Evolutionary conservation across 2,329 filamentous ascomycete species (phyloP).

Genomic region (Cucurbitaria berberidis): DNA sequence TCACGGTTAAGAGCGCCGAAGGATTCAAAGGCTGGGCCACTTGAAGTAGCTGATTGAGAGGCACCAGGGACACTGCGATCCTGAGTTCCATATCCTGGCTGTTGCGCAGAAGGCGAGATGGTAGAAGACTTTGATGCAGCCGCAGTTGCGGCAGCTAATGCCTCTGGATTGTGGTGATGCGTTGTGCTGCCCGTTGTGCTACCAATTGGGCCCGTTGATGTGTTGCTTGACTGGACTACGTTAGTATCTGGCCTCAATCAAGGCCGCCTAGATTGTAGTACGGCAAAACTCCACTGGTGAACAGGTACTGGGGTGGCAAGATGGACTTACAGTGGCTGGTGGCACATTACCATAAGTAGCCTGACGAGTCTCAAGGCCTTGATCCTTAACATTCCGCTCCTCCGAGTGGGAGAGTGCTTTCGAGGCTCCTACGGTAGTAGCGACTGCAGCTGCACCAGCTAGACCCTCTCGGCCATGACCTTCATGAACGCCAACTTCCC

Average conservation of each 20-base stretch:
- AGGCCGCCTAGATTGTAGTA: background rate
- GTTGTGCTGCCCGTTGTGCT: slow-evolving; percentile 1
- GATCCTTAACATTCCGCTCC: slow-evolving; percentile 4
- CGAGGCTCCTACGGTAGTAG: slow-evolving; percentile 31
- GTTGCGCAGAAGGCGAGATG: slow-evolving; percentile 2
- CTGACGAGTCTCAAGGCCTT: slow-evolving; percentile 4
- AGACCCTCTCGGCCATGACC: slow-evolving; percentile 27
- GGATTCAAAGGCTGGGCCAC: background rate
- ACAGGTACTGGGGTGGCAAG: background rate
- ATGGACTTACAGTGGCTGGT: background rate
- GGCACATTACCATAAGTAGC: slow-evolving; percentile 2
- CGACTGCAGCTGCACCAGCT: slow-evolving; percentile 38
- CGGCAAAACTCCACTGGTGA: too few relatives aligned
- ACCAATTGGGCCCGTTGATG: background rate
- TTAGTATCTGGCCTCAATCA: background rate
- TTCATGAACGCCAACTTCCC: background rate
- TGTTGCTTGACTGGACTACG: background rate
- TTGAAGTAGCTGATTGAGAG: slow-evolving; percentile 1
- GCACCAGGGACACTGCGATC: slow-evolving; percentile 24
- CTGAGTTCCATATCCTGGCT: slow-evolving; percentile 22
- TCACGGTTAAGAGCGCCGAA: slow-evolving; percentile 1
- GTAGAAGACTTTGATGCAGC: slow-evolving; percentile 10
- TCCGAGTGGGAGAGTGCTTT: slow-evolving; percentile 12
- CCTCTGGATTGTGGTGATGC: slow-evolving; percentile 25
- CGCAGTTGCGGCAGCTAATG: slow-evolving; percentile 21